phyloP scores from a whole-genome alignment of 2,329 filamentous ascomycete genomes.

The Colletotrichum abscissum region DNA sequence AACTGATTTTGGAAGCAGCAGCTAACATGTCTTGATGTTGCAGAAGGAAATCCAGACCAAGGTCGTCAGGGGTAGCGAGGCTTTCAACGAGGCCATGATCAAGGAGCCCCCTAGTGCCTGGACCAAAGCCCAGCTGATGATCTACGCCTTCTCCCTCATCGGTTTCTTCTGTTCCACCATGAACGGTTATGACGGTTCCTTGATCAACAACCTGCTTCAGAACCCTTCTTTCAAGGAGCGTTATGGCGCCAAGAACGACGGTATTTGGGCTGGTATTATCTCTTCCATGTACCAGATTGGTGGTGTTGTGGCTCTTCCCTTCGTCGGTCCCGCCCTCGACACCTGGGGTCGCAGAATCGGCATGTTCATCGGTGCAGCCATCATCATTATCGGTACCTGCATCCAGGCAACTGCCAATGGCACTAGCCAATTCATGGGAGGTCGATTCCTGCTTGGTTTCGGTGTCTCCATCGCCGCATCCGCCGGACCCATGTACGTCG shows the following conservation, averaged over 20 bases:
- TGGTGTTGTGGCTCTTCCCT: slow-evolving; percentile 57
- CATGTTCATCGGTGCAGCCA: slow-evolving; percentile 55
- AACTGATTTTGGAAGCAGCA: neutral
- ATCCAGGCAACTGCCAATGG: slow-evolving; percentile 55
- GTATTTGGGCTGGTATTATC: slow-evolving; percentile 60
- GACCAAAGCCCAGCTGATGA: slow-evolving; percentile 50
- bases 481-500: slow-evolving; percentile 59
- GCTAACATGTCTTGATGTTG: slow-evolving; percentile 12
- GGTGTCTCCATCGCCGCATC: slow-evolving; percentile 59
- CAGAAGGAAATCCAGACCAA: slow-evolving; percentile 47
- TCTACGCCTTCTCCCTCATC: slow-evolving; percentile 57
- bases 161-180: slow-evolving; percentile 63
- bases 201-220: slow-evolving; percentile 60
- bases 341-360: slow-evolving; percentile 58
- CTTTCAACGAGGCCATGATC: slow-evolving; percentile 65
- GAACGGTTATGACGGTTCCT: slow-evolving; percentile 63
- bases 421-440: slow-evolving; percentile 60
- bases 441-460: slow-evolving; percentile 72
- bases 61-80: slow-evolving; percentile 62
- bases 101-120: slow-evolving; percentile 61
- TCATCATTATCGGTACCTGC: slow-evolving; percentile 56
- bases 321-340: slow-evolving; percentile 59
- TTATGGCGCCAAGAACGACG: slow-evolving; percentile 54
- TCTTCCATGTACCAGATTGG: slow-evolving; percentile 65
- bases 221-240: slow-evolving; percentile 53